phyloP scores from a whole-genome alignment of 371 early-diverging fungal species.

The Circinella umbellata region DNA sequence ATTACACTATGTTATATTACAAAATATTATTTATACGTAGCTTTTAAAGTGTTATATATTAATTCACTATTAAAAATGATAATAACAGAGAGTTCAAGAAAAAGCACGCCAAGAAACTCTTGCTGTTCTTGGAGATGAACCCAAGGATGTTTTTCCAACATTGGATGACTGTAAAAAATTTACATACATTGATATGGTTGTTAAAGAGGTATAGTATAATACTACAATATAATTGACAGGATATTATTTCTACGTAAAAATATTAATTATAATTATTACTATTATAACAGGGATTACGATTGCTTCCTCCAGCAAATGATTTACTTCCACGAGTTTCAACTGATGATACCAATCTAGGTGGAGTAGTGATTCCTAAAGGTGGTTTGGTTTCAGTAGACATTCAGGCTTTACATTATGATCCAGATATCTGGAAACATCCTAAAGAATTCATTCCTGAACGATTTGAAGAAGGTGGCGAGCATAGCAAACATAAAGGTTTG shows the following conservation, averaged over 20 bases:
- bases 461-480: conserved; percentile 26
- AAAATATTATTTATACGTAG: too few species aligned
- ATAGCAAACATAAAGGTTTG: conserved; percentile 18
- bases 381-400: conserved; percentile 20
- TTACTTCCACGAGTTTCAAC: conserved; percentile 12
- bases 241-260: conserved; percentile 7
- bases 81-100: conserved; percentile 18
- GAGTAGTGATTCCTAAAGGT: conserved; percentile 24
- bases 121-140: conserved; percentile 24
- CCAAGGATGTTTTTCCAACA: conserved; percentile 29
- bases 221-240: neutral
- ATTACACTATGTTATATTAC: neutral
- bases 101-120: conserved; percentile 25
- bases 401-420: conserved; percentile 22
- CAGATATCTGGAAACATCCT: conserved; percentile 28
- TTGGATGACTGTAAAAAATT: conserved; percentile 22
- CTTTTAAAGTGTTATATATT: too few species aligned
- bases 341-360: conserved; percentile 20
- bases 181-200: conserved; percentile 27
- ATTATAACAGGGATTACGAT: conserved; percentile 32
- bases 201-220: conserved; percentile 24
- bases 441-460: conserved; percentile 32
- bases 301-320: conserved; percentile 13
- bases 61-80: neutral
- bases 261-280: too few species aligned